Evolutionary conservation across 805 yeast species (phyloP).

Genomic region (Candida coquimbonensis): DNA sequence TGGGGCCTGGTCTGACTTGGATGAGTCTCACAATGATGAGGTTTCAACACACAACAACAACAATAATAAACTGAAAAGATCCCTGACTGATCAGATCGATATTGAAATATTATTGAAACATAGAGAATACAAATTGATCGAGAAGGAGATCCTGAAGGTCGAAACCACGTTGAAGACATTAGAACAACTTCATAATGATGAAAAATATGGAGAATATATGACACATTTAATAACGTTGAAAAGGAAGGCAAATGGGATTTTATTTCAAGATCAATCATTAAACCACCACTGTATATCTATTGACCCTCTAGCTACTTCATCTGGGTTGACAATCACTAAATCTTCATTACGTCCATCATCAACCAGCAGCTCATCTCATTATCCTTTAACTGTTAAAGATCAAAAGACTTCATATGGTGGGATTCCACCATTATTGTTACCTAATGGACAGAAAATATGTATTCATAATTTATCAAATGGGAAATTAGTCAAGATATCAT

Average conservation of each 20-base stretch:
- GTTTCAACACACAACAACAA: not conserved
- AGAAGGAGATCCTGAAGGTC: slow-evolving; percentile 48
- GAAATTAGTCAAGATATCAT: slow-evolving; percentile 56
- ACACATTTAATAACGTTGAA: slow-evolving; percentile 32
- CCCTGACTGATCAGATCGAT: slow-evolving; percentile 42
- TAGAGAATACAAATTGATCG: slow-evolving; percentile 43
- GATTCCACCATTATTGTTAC: slow-evolving; percentile 43
- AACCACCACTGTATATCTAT: not conserved
- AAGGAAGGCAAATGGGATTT: slow-evolving; percentile 3
- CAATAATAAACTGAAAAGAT: slow-evolving; percentile 20
- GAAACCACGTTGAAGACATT: slow-evolving; percentile 51
- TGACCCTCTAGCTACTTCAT: not conserved
- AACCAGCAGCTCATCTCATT: slow-evolving; percentile 9
- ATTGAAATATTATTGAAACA: slow-evolving; percentile 55
- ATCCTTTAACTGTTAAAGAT: slow-evolving; percentile 12
- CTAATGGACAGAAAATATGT: slow-evolving; percentile 36
- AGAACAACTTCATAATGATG: slow-evolving; percentile 34
- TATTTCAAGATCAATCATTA: slow-evolving; percentile 2
- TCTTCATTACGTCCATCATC: slow-evolving; percentile 7
- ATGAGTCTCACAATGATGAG: slow-evolving; percentile 10
- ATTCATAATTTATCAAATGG: slow-evolving; percentile 67
- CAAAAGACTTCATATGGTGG: slow-evolving; percentile 32
- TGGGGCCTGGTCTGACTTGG: slow-evolving; percentile 3
- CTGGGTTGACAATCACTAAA: slow-evolving; percentile 5
- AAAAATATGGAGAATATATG: slow-evolving; percentile 29